Percentiles rank a stretch among this genome's conserved stretches.
Conservation (phyloP, 2,329 filamentous ascomycete genomes). For the Massarina eburnea region DNA sequence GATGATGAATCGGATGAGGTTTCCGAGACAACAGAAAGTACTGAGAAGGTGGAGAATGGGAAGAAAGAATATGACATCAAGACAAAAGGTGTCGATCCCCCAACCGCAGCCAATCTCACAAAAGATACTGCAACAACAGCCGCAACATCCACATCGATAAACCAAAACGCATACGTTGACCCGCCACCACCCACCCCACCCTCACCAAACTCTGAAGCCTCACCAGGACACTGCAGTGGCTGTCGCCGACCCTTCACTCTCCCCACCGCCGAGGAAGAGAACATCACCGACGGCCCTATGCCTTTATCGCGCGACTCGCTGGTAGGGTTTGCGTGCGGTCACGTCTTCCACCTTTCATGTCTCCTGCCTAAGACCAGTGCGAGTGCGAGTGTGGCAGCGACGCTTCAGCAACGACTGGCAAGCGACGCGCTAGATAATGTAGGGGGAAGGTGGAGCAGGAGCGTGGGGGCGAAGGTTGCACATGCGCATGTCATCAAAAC, state of each 20-base stretch:
- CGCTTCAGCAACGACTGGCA: conserved; percentile 47
- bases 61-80: conserved; percentile 29
- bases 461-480: conserved; percentile 60
- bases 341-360: conserved; percentile 77
- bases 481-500: conserved; percentile 81
- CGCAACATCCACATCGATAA: conserved; percentile 14
- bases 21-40: not conserved
- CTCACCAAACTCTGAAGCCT: conserved; percentile 25
- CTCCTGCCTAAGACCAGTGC: conserved; percentile 55
- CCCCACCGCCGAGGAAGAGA: conserved; percentile 34
- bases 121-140: conserved; percentile 24
- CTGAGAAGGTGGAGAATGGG: conserved; percentile 1
- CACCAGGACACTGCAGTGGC: conserved; percentile 38
- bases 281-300: conserved; percentile 23
- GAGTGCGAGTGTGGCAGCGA: conserved; percentile 45
- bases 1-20: conserved; percentile 35
- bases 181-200: conserved; percentile 18
- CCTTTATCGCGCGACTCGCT: conserved; percentile 60
- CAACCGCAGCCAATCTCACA: conserved; percentile 25
- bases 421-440: conserved; percentile 42
- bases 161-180: conserved; percentile 19
- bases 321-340: conserved; percentile 78
- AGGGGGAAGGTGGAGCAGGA: conserved; percentile 55
- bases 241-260: conserved; percentile 36
- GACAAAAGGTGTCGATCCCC: conserved; percentile 31